Conservation (phyloP, 75 land plant genomes). For the Sequoia sempervirens region DNA sequence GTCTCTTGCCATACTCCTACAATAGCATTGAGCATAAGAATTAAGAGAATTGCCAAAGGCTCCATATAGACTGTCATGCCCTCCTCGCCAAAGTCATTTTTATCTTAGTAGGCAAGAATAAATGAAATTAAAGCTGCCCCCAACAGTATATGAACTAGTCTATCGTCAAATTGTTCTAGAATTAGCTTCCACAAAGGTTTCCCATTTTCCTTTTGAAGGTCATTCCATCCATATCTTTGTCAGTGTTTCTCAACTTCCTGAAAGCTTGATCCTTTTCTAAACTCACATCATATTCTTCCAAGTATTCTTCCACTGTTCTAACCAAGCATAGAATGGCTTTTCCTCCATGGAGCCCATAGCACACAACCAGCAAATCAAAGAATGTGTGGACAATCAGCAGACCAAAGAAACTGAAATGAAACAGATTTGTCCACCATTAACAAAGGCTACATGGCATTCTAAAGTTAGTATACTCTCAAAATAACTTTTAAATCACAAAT, state of each 20-base stretch:
- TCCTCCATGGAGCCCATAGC: constrained; percentile 29
- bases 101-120: constrained; percentile 51
- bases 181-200: constrained; percentile 72
- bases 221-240: constrained; percentile 66
- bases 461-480: no score
- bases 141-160: constrained; percentile 72
- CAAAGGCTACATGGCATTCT: not conserved
- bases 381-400: not conserved
- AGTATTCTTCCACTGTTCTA: constrained; percentile 61
- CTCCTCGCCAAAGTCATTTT: constrained; percentile 24
- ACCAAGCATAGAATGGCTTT: constrained; percentile 62
- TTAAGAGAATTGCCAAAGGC: constrained; percentile 70
- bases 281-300: constrained; percentile 48
- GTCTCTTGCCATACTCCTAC: constrained; percentile 92
- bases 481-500: no score
- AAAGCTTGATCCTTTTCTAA: constrained; percentile 42
- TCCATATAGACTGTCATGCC: constrained; percentile 72
- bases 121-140: constrained; percentile 71
- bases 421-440: not conserved
- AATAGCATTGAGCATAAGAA: constrained; percentile 69
- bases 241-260: constrained; percentile 43
- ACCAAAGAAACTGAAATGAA: not conserved
- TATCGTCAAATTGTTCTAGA: constrained; percentile 80
- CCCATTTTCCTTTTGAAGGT: constrained; percentile 59
- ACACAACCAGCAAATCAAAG: not conserved